These are phyloP conservation scores for Diaporthe citriasiana DNA, from an alignment of 2,329 filamentous ascomycete genomes.

Conservation along the genomic window DNA sequence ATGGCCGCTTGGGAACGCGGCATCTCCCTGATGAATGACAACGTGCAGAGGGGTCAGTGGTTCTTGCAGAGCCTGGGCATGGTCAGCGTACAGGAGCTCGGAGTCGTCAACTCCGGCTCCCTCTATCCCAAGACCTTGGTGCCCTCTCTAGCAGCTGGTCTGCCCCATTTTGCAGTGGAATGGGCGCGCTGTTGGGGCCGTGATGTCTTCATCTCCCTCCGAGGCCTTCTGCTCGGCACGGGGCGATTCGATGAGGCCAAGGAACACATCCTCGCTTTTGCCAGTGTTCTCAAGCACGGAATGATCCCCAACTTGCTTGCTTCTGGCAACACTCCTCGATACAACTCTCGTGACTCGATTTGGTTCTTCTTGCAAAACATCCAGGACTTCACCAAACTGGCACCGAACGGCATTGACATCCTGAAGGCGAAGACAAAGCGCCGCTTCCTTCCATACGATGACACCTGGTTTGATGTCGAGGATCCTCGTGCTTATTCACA, in stretches of 20 bases:
- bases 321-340: slow-evolving; percentile 86
- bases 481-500: slow-evolving; percentile 89
- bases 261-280: slow-evolving; percentile 95
- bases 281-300: slow-evolving; percentile 95
- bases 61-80: slow-evolving; percentile 91
- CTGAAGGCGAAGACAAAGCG: slow-evolving; percentile 83
- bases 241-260: slow-evolving; percentile 89
- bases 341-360: slow-evolving; percentile 95
- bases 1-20: slow-evolving; percentile 84
- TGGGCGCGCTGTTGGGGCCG: slow-evolving; percentile 99
- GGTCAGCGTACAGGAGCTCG: slow-evolving; percentile 92
- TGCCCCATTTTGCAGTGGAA: slow-evolving; percentile 93
- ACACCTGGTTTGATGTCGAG: slow-evolving; percentile 89
- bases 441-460: slow-evolving; percentile 94
- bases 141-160: slow-evolving; percentile 88
- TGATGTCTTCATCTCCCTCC: slow-evolving; percentile 95
- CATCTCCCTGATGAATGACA: slow-evolving; percentile 82
- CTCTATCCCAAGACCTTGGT: slow-evolving; percentile 89
- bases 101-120: slow-evolving; percentile 89
- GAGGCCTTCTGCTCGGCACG: slow-evolving; percentile 91
- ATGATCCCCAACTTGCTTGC: slow-evolving; percentile 97
- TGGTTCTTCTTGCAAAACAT: slow-evolving; percentile 99
- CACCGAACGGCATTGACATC: slow-evolving; percentile 80
- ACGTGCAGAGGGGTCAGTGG: slow-evolving; percentile 84
- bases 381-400: slow-evolving; percentile 90